Evolutionary conservation across 1,139 yeast species (phyloP).

Genomic region (Schwanniomyces etchellsii): DNA sequence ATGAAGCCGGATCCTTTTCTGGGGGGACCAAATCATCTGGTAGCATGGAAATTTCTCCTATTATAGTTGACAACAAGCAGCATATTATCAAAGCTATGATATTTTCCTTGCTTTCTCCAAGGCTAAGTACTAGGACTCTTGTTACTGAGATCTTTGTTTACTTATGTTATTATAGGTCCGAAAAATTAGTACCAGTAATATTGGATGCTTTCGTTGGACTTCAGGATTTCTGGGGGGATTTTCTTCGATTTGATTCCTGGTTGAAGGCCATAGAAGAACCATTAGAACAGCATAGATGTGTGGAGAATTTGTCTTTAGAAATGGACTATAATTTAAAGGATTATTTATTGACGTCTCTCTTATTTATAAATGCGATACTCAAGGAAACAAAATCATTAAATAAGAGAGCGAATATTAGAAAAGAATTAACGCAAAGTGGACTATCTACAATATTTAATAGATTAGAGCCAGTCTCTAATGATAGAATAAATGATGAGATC

Average conservation of each 20-base stretch:
- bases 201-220: slow-evolving; percentile 29
- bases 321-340: slow-evolving; percentile 26
- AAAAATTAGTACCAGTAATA: slow-evolving; percentile 20
- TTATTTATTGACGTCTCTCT: slow-evolving; percentile 40
- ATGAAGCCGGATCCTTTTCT: slow-evolving; percentile 2
- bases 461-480: slow-evolving; percentile 29
- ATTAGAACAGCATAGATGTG: slow-evolving; percentile 25
- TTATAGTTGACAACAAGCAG: slow-evolving; percentile 16
- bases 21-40: too few relatives aligned
- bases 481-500: slow-evolving; percentile 40
- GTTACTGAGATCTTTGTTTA: slow-evolving; percentile 41
- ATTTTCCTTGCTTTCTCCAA: slow-evolving; percentile 35
- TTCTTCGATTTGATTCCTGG: slow-evolving; percentile 39
- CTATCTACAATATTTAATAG: slow-evolving; percentile 33
- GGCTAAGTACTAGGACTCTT: slow-evolving; percentile 34
- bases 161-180: slow-evolving; percentile 22
- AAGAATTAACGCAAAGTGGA: slow-evolving; percentile 38
- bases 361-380: slow-evolving; percentile 38
- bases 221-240: slow-evolving; percentile 33
- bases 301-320: slow-evolving; percentile 8
- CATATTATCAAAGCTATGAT: slow-evolving; percentile 33
- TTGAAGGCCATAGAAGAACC: slow-evolving; percentile 30
- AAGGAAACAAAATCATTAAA: slow-evolving; percentile 26
- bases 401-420: slow-evolving; percentile 29
- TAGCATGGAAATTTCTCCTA: too few relatives aligned